Percentiles rank a stretch among this genome's conserved stretches.
Conservation (phyloP, 192 early-diverging fungal genomes). For the Phycomyces nitens region DNA sequence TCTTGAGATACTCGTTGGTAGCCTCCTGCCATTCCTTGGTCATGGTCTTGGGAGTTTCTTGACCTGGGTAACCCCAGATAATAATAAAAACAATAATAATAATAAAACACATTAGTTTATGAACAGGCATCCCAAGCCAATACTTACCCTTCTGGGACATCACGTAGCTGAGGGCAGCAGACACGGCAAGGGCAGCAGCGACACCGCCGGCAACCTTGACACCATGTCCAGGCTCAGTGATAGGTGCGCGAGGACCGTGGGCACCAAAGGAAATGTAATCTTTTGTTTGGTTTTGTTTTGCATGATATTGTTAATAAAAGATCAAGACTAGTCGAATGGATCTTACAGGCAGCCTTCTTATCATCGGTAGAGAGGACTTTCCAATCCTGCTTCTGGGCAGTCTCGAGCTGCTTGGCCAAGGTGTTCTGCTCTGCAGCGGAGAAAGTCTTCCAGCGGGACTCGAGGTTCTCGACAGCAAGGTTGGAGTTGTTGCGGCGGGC, state of each 20-base stretch:
- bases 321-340: no score
- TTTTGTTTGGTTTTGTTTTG: no score
- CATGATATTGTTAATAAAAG: constrained; percentile 5
- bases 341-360: constrained; percentile 84
- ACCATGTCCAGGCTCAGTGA: constrained; percentile 63
- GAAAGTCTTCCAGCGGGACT: constrained; percentile 61
- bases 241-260: constrained; percentile 82
- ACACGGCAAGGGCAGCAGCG: constrained; percentile 50
- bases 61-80: constrained; percentile 35
- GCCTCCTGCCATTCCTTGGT: constrained; percentile 86
- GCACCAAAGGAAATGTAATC: constrained; percentile 93
- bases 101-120: no score
- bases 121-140: no score
- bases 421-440: constrained; percentile 77
- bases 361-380: constrained; percentile 85
- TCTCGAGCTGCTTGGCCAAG: constrained; percentile 73
- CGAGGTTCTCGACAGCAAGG: constrained; percentile 49
- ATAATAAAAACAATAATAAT: constrained; percentile 8
- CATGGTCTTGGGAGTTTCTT: constrained; percentile 60
- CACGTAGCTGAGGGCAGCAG: constrained; percentile 52
- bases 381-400: constrained; percentile 95
- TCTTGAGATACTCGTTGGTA: constrained; percentile 65
- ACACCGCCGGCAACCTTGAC: constrained; percentile 68
- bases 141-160: constrained; percentile 51
- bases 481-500: constrained; percentile 46